Evolutionary conservation across 768 basidiomycete genomes (phyloP), one percentile per base, ranked within the genome.

Genomic region (Amanita pseudoporphyria): DNA sequence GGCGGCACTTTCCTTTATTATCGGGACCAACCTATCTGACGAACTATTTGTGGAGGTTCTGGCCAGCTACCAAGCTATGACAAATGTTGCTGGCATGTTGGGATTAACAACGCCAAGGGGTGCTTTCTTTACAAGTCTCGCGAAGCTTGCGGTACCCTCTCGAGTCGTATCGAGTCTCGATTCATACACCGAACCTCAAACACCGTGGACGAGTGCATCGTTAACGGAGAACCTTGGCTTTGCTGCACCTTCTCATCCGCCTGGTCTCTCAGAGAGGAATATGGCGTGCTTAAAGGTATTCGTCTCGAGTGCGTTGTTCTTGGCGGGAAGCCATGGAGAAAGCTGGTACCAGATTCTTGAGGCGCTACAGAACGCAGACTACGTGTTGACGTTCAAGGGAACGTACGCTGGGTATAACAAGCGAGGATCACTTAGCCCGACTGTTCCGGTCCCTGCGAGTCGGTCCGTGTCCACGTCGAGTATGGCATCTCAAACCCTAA

Each of bases 291-390:
- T 97, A 46, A 90, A 90, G 55, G 84, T 88, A 1, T 69, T 93
- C 49, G 71, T 96, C 6, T 73, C 78, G 0, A 83, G 84, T 53
- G 82, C 87, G 1, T 67, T 89, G 22, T 87, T 87, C 62, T 73
- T 97, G 7, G 87, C 90, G 0, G 88, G 87, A 0, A 85, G 83
- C 50, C 74, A 96, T 5, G 91, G 84, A n/a, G 77, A 82, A 51
- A 90, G 86, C 52, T 98, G 95, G 95, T 95, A 89, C 62, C 76
- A 84, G 39, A 77, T 97, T 7, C 71, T 98, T 46, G 94, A 97
- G 59, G 81, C 86, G 1, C 67, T 98, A 19, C 95, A 97, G 67
- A 97, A 93, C 56, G 94, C 95, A 6, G 93, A 95, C 58, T 92
- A 92, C 57, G 87, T 99, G 16, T 70, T 98, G 16, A 79, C 78